Evolutionary conservation across 768 basidiomycete genomes (phyloP), one percentile per base, ranked within the genome.

Genomic region (Coprinopsis marcescibilis): DNA sequence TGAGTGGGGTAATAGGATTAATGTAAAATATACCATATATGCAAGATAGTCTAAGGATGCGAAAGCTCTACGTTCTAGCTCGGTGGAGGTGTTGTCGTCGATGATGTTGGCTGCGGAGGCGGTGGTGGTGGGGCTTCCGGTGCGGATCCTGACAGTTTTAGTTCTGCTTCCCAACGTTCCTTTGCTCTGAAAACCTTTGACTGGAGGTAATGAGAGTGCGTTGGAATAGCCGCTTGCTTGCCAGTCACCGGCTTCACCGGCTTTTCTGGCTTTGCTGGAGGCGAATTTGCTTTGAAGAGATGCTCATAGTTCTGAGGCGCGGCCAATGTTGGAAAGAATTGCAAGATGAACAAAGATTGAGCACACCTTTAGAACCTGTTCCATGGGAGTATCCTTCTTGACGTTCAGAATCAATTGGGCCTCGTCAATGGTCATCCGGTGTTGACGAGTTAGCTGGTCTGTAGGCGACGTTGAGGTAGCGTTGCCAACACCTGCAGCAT

Each of bases 161-260:
- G 49, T 72, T 99, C 95, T 0, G 94, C 94, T 62, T 96, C 88
- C 76, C 98, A 83, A 67, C 96, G 81, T 68, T 97, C 93, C 45
- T 83, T 78, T 15, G 96, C 95, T 33, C 96, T 81, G 36, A 90
- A 80, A n/a, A 99, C 90, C 68, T 99, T 99, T 25, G 91, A 94
- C 62, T 95, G 94, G 11, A 98, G 73, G 65, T 98, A 98, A 65
- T 93, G 89, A 27, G 91, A 93, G 60, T 91, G 73, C 29, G 67
- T 57, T 17, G 73, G 73, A 10, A 43, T 36, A 21, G 66, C 54
- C 3, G 66, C 60, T 19, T 65, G 67, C 60, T 71, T 77, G 29
- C 75, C 68, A 12, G 73, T 56, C 32, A 73, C 49, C 29, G 65
- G 67, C 55, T 73, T 73, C 49, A 73, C 70, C 12, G 79, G 70